Percentiles rank a stretch among this genome's conserved stretches.
phyloP scores from a whole-genome alignment of 1,284 basidiomycete species.

The Ustilago nuda region DNA sequence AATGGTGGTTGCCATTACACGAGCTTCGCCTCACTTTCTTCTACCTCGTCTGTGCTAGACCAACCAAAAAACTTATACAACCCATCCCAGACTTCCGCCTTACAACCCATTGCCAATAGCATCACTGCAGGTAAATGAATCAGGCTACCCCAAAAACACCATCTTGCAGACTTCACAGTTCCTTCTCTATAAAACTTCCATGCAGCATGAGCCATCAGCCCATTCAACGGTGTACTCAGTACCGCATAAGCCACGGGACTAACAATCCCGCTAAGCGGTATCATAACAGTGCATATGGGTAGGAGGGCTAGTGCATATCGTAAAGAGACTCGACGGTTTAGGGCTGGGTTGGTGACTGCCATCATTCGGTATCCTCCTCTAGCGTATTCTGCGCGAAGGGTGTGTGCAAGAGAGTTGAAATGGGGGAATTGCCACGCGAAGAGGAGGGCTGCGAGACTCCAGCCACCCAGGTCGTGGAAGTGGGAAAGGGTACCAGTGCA shows the following conservation, averaged over 20 bases:
- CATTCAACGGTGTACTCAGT: slow-evolving; percentile 82
- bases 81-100: slow-evolving; percentile 63
- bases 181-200: slow-evolving; percentile 74
- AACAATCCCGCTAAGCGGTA: slow-evolving; percentile 61
- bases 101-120: slow-evolving; percentile 84
- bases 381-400: slow-evolving; percentile 88
- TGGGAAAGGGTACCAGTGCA: slow-evolving; percentile 85
- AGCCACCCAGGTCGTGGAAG: slow-evolving; percentile 67
- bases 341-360: slow-evolving; percentile 80
- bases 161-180: slow-evolving; percentile 81
- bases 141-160: slow-evolving; percentile 77
- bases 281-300: slow-evolving; percentile 82
- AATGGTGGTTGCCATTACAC: slow-evolving; percentile 6
- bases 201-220: slow-evolving; percentile 78
- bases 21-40: slow-evolving; percentile 11
- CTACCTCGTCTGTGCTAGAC: slow-evolving; percentile 10
- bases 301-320: slow-evolving; percentile 84
- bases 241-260: slow-evolving; percentile 77
- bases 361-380: slow-evolving; percentile 96
- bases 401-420: slow-evolving; percentile 92
- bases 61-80: slow-evolving; percentile 41
- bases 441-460: slow-evolving; percentile 71
- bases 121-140: slow-evolving; percentile 93
- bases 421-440: slow-evolving; percentile 99
- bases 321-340: slow-evolving; percentile 87